Evolutionary conservation across 2,329 filamentous ascomycete species (phyloP).

Genomic region (Diplocarpon mali): DNA sequence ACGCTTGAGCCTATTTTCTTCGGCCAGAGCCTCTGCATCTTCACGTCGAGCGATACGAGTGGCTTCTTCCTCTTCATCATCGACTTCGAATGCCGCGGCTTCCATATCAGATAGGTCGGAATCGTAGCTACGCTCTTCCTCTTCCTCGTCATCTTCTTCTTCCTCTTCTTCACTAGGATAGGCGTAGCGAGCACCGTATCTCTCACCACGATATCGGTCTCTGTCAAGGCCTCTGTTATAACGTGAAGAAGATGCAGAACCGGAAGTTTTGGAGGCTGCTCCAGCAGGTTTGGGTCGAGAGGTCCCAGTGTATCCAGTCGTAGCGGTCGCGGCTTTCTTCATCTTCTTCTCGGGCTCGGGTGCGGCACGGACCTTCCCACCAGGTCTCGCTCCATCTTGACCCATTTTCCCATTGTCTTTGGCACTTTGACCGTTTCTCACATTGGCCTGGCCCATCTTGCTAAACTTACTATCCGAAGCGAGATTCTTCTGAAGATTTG

Average conservation of each 20-base stretch:
- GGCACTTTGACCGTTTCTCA: constrained; percentile 12
- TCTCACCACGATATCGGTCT: constrained; percentile 9
- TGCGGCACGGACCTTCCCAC: constrained; percentile 20
- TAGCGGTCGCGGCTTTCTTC: constrained; percentile 51
- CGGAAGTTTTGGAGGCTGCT: constrained; percentile 18
- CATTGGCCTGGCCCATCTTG: constrained; percentile 9
- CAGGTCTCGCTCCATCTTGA: constrained; percentile 7
- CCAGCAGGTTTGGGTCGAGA: constrained; percentile 44
- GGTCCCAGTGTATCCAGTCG: constrained; percentile 54
- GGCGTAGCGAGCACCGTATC: constrained; percentile 29
- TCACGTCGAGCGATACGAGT: constrained; percentile 53
- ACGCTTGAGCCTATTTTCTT: constrained; percentile 49
- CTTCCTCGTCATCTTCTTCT: constrained; percentile 31
- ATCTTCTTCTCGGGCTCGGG: constrained; percentile 41
- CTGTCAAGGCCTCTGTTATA: constrained; percentile 12
- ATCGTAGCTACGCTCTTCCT: constrained; percentile 53
- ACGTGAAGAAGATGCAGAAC: constrained; percentile 15
- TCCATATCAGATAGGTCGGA: constrained; percentile 66
- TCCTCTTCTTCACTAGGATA: constrained; percentile 27
- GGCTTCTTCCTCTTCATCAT: constrained; percentile 56
- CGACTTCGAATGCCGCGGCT: constrained; percentile 62
- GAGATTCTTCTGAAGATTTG: constrained; percentile 20
- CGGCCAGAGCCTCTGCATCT: constrained; percentile 51
- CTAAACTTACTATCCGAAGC: constrained; percentile 22
- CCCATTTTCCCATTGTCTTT: constrained; percentile 7